Conservation (phyloP, 352 stramenopile species). For the Globisporangium radiosum region DNA sequence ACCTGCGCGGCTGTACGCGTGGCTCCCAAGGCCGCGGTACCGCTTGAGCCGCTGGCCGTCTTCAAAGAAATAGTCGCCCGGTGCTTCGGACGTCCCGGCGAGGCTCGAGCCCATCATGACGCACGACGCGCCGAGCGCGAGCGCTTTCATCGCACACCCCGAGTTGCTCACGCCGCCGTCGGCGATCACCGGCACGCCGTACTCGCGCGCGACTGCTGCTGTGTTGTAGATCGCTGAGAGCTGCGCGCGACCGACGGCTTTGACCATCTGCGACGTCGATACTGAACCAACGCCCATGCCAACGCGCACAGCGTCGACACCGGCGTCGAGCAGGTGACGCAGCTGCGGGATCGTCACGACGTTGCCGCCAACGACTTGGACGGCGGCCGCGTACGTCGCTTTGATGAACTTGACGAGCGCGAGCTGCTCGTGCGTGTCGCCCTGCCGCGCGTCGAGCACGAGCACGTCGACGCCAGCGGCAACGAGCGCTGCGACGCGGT, state of each 20-base stretch:
- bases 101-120: conserved; percentile 99
- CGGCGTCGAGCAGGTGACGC: conserved; percentile 94
- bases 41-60: conserved; percentile 98
- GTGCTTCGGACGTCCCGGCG: conserved; percentile 95
- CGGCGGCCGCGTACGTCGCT: conserved; percentile 55
- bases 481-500: conserved; percentile 82
- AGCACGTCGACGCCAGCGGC: conserved; percentile 96
- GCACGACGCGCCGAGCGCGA: conserved; percentile 93
- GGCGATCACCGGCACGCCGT: conserved; percentile 96
- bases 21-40: conserved; percentile 97
- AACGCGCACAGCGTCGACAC: conserved; percentile 97
- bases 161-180: conserved; percentile 97
- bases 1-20: conserved; percentile 84
- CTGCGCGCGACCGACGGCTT: conserved; percentile 95
- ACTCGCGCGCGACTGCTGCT: conserved; percentile 87
- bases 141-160: conserved; percentile 96
- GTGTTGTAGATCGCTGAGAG: conserved; percentile 98
- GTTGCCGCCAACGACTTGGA: conserved; percentile 98
- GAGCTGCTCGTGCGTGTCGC: conserved; percentile 89
- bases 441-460: conserved; percentile 97
- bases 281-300: conserved; percentile 99
- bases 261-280: conserved; percentile 99
- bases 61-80: conserved; percentile 99
- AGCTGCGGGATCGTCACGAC: conserved; percentile 96
- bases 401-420: conserved; percentile 91